Conservation (phyloP, 2,329 filamentous ascomycete species). For the Xylaria sp. region DNA sequence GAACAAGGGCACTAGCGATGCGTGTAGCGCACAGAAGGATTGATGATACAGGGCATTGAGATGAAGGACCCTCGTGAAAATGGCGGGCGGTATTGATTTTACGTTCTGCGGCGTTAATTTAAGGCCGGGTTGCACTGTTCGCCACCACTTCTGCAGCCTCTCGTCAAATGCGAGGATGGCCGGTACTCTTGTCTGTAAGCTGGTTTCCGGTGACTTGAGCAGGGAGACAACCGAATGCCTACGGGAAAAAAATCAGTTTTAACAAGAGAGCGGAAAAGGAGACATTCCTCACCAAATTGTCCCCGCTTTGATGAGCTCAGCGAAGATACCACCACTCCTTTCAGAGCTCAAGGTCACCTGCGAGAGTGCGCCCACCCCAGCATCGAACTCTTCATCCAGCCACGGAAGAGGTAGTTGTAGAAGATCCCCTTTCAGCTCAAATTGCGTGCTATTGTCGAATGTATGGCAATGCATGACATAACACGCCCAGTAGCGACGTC, state of each 20-base stretch:
- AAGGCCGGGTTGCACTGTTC: conserved; percentile 1
- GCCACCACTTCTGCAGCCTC: conserved; percentile 21
- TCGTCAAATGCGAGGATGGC: conserved; percentile 24
- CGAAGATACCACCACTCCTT: conserved; percentile 9
- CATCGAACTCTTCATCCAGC: conserved; percentile 20
- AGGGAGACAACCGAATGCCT: conserved; percentile 17
- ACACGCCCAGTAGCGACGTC: conserved; percentile 22
- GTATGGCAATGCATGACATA: conserved; percentile 27
- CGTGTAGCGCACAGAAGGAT: conserved; percentile 20
- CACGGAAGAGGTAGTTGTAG: conserved; percentile 15
- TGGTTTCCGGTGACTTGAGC: conserved; percentile 12
- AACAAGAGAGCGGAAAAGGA: neutral
- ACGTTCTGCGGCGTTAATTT: conserved; percentile 14
- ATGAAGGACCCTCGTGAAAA: conserved; percentile 15
- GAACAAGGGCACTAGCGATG: conserved; percentile 21
- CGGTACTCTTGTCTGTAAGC: conserved; percentile 9
- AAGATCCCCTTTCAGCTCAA: conserved; percentile 4
- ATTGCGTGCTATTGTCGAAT: conserved; percentile 3
- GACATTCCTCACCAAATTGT: conserved; percentile 14
- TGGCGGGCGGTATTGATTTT: neutral
- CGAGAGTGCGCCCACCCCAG: neutral
- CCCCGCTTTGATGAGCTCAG: conserved; percentile 15
- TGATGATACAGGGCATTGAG: conserved; percentile 22
- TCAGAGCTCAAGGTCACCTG: conserved; percentile 8
- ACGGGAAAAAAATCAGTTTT: neutral